Conservation (phyloP, 1,139 yeast genomes). For the Kurtzmaniella quercitrusa region DNA sequence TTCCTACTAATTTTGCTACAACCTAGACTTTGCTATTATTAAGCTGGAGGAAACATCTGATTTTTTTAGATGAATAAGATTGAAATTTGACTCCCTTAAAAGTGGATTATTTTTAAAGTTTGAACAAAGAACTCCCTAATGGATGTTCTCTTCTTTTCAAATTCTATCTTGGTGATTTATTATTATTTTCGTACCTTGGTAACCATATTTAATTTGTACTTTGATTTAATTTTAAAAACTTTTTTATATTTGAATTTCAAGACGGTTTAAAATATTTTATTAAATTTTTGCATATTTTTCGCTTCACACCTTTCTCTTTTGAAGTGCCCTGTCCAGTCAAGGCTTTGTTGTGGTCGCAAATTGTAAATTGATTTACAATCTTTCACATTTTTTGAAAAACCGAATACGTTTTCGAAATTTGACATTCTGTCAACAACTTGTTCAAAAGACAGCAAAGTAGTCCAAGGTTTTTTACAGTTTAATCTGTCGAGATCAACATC, state of each 20-base stretch:
- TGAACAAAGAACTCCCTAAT: not conserved
- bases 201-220: not conserved
- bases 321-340: slow-evolving; percentile 2
- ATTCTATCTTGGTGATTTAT: not conserved
- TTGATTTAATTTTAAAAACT: not conserved
- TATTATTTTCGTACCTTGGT: not conserved
- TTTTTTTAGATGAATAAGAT: not conserved
- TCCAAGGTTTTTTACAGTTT: not conserved
- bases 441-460: not conserved
- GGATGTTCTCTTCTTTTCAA: not conserved
- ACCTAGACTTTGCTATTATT: not conserved
- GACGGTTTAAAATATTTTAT: not conserved
- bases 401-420: not conserved
- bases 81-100: not conserved
- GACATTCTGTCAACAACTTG: not conserved
- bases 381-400: slow-evolving; percentile 1
- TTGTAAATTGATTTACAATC: slow-evolving; percentile 2
- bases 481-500: not conserved
- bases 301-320: slow-evolving; percentile 2
- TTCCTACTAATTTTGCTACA: not conserved
- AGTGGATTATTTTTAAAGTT: not conserved
- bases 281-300: slow-evolving; percentile 1
- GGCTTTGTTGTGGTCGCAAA: slow-evolving; percentile 4
- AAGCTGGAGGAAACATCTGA: not conserved
- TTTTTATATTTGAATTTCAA: not conserved